A percentile compares a stretch with the other conserved stretches of the same genome.
Evolutionary conservation across 345 rosid species (phyloP).

Genomic region (Camelina hispida): DNA sequence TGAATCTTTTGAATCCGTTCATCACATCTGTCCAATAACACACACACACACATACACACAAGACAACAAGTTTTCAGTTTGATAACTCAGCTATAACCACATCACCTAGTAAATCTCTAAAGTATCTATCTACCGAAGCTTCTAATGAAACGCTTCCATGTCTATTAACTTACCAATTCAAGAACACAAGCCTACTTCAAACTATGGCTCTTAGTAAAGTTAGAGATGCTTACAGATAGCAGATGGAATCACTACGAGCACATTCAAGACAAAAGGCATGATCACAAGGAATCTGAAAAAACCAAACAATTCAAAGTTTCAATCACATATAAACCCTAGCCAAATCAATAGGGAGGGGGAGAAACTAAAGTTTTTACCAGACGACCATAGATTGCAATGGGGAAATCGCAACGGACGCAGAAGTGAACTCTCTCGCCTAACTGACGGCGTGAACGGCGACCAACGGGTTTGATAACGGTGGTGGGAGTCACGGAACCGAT

Average conservation of each 20-base stretch:
- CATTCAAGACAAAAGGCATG: constrained; percentile 95
- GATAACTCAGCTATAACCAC: background rate
- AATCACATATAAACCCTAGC: constrained; percentile 5
- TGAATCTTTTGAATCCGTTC: constrained; percentile 97
- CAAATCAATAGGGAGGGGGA: background rate
- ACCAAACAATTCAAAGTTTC: constrained; percentile 34
- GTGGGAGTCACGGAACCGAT: constrained; percentile 77
- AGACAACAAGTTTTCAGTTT: background rate
- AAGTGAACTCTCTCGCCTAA: constrained; percentile 96
- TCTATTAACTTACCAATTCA: background rate
- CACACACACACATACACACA: background rate
- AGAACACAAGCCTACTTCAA: constrained; percentile 15
- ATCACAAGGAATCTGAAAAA: constrained; percentile 89
- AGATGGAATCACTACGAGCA: constrained; percentile 91
- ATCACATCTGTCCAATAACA: constrained; percentile 64
- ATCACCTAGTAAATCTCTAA: background rate
- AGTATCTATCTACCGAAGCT: constrained; percentile 6
- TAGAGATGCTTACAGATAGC: constrained; percentile 79
- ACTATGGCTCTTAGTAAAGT: background rate
- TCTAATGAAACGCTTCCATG: background rate
- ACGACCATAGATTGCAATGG: constrained; percentile 94
- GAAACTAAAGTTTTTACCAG: constrained; percentile 51
- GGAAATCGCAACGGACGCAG: constrained; percentile 95
- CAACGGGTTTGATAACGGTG: constrained; percentile 65
- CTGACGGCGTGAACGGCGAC: constrained; percentile 91